Evolutionary conservation across 306 rosid species (phyloP), one percentile per base, ranked within the genome.

Genomic region (Biancaea sappan): DNA sequence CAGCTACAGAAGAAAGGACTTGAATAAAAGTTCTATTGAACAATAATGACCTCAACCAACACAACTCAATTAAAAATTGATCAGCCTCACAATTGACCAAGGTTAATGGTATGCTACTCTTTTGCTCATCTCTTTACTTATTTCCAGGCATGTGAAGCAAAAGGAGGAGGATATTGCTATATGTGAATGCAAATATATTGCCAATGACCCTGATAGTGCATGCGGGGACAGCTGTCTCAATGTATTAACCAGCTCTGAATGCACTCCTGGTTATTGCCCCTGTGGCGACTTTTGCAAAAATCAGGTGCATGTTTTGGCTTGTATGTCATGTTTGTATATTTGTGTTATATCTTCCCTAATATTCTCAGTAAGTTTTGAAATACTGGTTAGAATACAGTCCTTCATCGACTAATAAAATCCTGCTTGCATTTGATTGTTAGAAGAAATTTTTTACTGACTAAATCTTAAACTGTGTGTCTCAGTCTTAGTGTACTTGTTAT

Each of bases 151-250:
- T 68, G 83, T 76, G 88, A 94, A 85, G 85, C 97, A 84, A 82
- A 85, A 84, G 85, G 98, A 91, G 88, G 97, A 94, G 78, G 98
- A 94, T 74, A 83, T 91, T 77, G 89, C 86, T 65, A 69, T 89
- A 57, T 94, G 98, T 47, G 97, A 86, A 72, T 94, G 98, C 87
- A 84, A 79, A 80, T 76, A 82, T 60, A 63, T 84, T 61, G 73
- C 37, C 8, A 61, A 65, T 38, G 83, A 85, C 54, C 88, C 84
- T 66, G 92, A 87, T 22, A 84, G 93, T 81, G 88, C 94, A 60
- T 94, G 98, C 72, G 96, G 91, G n/a, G 97, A 94, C 21, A 66
- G 89, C 37, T 94, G 98, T 84, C 83, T 90, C 86, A 94, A 94
- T 80, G 90, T 94, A 41, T 74, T 88, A 41, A 94, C 97, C 75